These are phyloP conservation scores for Arthroderma uncinatum DNA, from an alignment of 2,329 filamentous ascomycete species.

Conservation along the genomic window DNA sequence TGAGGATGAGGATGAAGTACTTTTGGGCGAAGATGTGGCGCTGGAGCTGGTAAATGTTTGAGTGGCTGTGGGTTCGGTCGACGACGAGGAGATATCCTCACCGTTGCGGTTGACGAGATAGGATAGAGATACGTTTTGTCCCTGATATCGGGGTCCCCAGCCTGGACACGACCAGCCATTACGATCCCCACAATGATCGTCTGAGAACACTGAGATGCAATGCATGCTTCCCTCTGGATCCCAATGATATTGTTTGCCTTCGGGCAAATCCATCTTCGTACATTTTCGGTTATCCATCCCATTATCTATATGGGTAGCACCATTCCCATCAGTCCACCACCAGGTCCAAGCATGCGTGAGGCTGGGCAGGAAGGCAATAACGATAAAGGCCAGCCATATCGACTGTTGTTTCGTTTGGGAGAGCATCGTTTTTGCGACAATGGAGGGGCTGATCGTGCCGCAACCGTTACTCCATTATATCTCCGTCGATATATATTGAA, in stretches of 20 bases:
- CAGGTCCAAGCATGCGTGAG: conserved; percentile 9
- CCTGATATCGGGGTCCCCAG: conserved; percentile 8
- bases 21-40: neutral
- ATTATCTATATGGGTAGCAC: conserved; percentile 4
- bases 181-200: conserved; percentile 6
- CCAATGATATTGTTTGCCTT: conserved; percentile 11
- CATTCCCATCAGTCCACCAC: conserved; percentile 6
- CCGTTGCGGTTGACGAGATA: conserved; percentile 7
- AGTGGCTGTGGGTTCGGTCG: neutral
- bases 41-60: neutral
- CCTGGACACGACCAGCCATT: conserved; percentile 10
- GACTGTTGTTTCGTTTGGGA: neutral
- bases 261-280: conserved; percentile 5
- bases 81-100: neutral
- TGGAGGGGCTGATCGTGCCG: neutral
- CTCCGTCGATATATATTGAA: neutral
- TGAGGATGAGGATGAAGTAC: neutral
- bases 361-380: neutral
- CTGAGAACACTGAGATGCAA: conserved; percentile 8
- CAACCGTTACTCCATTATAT: neutral
- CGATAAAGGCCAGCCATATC: neutral
- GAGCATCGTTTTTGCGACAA: neutral
- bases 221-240: conserved; percentile 5
- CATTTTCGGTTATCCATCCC: conserved; percentile 3
- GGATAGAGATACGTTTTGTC: conserved; percentile 3